Evolutionary conservation across 1,139 yeast genomes (phyloP).

Genomic region (Candida dubliniensis): DNA sequence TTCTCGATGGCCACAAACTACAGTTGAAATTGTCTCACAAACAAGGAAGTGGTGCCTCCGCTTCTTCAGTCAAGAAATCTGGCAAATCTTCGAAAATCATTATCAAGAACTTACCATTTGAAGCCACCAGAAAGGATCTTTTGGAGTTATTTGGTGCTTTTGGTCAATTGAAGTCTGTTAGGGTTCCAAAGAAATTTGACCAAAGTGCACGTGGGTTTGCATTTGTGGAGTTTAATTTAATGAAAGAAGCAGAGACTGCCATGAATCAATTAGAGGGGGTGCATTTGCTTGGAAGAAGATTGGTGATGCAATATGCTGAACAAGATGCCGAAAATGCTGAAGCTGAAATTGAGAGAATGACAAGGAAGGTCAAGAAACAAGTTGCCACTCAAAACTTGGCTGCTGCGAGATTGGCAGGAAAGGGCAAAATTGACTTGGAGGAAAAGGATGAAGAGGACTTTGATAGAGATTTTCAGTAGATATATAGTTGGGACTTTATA

Average conservation of each 20-base stretch:
- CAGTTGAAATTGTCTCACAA: slow-evolving; percentile 89
- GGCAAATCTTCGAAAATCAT: slow-evolving; percentile 67
- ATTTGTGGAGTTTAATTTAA: slow-evolving; percentile 84
- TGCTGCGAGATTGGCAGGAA: slow-evolving; percentile 72
- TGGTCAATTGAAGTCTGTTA: slow-evolving; percentile 90
- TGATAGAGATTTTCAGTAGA: slow-evolving; percentile 12
- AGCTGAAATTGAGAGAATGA: slow-evolving; percentile 87
- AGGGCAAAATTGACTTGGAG: slow-evolving; percentile 72
- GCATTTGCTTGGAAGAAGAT: slow-evolving; percentile 91
- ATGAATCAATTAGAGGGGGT: slow-evolving; percentile 94
- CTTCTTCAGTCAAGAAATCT: slow-evolving; percentile 34
- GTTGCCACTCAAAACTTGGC: slow-evolving; percentile 73
- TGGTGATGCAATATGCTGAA: slow-evolving; percentile 94
- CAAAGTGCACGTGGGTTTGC: slow-evolving; percentile 97
- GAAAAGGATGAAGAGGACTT: slow-evolving; percentile 45
- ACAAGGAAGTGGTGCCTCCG: slow-evolving; percentile 27
- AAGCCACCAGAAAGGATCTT: slow-evolving; percentile 88
- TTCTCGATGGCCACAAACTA: slow-evolving; percentile 85
- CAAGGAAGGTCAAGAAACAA: slow-evolving; percentile 78
- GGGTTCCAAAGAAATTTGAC: slow-evolving; percentile 96
- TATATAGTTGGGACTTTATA: not conserved
- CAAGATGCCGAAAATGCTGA: slow-evolving; percentile 81
- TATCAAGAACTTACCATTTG: slow-evolving; percentile 96
- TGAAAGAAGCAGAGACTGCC: slow-evolving; percentile 95
- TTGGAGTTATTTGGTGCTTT: slow-evolving; percentile 88